Evolutionary conservation across 2,329 filamentous ascomycete genomes (phyloP).

Genomic region (Teratosphaeria pseudoeucalypti): DNA sequence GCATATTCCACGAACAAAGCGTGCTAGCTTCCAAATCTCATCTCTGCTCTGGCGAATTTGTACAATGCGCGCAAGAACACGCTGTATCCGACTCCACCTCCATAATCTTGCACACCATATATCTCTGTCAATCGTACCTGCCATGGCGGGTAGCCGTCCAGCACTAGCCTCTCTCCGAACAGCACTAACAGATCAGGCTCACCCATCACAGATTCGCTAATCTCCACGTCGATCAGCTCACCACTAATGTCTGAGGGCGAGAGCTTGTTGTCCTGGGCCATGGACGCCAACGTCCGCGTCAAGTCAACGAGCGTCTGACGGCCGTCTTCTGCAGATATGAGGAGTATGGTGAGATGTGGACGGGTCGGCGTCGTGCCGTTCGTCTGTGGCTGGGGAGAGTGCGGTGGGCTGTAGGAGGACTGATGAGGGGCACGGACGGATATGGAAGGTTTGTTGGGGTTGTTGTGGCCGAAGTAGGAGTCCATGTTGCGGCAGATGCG

Average conservation of each 20-base stretch:
- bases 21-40: conserved; percentile 6
- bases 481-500: conserved; percentile 69
- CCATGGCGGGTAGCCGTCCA: conserved; percentile 94
- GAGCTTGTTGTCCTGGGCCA: conserved; percentile 85
- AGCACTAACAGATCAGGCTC: conserved; percentile 86
- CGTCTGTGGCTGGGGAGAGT: conserved; percentile 13
- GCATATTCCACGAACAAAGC: background rate
- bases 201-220: conserved; percentile 65
- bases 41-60: conserved; percentile 71
- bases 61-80: conserved; percentile 79
- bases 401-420: conserved; percentile 43
- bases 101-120: conserved; percentile 46
- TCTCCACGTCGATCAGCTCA: conserved; percentile 81
- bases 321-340: conserved; percentile 81
- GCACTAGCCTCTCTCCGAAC: conserved; percentile 71
- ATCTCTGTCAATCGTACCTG: conserved; percentile 92
- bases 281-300: conserved; percentile 85
- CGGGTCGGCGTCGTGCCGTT: conserved; percentile 17
- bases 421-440: conserved; percentile 63
- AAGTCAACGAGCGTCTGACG: conserved; percentile 90
- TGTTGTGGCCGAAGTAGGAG: conserved; percentile 68
- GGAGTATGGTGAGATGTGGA: conserved; percentile 52
- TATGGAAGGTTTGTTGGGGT: conserved; percentile 54
- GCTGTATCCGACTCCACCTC: conserved; percentile 71
- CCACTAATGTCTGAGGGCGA: conserved; percentile 69